phyloP scores from a whole-genome alignment of 2,329 filamentous ascomycete genomes.

The Diaporthe vaccinii region DNA sequence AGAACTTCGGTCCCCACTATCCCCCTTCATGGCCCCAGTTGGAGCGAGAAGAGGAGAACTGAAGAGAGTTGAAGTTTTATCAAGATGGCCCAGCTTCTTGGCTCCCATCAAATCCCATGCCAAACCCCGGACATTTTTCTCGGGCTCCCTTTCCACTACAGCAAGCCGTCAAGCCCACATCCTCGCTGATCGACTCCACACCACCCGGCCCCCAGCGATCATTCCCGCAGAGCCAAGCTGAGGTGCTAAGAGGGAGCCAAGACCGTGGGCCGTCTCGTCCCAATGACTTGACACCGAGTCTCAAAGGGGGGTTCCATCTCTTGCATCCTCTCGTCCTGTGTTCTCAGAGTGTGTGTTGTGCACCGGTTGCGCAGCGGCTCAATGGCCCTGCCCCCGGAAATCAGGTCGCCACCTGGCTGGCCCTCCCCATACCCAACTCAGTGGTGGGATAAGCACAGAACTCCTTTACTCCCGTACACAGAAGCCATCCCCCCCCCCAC shows the following conservation, averaged over 20 bases:
- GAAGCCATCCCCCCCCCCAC: neutral
- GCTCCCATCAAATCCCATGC: slow-evolving; percentile 4
- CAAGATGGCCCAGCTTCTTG: slow-evolving; percentile 30
- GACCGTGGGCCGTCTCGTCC: slow-evolving; percentile 18
- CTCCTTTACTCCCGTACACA: slow-evolving; percentile 14
- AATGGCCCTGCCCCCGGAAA: neutral
- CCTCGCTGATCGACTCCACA: slow-evolving; percentile 27
- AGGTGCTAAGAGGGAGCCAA: slow-evolving; percentile 31
- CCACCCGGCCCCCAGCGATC: slow-evolving; percentile 15
- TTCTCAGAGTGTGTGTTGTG: neutral
- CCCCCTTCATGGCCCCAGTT: neutral
- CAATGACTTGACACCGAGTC: slow-evolving; percentile 31
- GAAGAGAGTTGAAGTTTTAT: neutral
- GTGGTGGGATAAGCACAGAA: neutral
- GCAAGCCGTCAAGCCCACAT: slow-evolving; percentile 12
- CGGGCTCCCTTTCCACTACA: neutral
- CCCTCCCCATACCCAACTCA: neutral
- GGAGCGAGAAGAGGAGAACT: neutral
- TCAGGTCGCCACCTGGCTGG: neutral
- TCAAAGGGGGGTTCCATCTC: neutral
- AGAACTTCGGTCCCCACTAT: neutral
- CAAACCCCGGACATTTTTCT: slow-evolving; percentile 11
- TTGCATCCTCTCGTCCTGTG: neutral
- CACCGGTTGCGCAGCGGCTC: neutral
- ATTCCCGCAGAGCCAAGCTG: slow-evolving; percentile 34